Evolutionary conservation across 2,329 filamentous ascomycete species (phyloP).

Genomic region (Chaetomiaceae sp.): DNA sequence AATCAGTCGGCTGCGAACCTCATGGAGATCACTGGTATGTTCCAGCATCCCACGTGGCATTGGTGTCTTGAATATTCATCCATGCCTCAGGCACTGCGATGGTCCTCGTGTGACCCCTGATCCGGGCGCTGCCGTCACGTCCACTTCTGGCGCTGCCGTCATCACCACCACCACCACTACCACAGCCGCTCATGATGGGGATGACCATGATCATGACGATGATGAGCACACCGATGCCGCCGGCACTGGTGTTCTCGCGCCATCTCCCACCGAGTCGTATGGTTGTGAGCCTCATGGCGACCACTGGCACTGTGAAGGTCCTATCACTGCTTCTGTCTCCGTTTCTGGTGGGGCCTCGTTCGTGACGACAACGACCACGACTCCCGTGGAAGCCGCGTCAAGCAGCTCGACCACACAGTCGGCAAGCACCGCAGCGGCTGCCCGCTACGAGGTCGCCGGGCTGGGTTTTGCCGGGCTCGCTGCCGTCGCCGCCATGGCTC

Average conservation of each 20-base stretch:
- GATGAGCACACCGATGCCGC: slow-evolving; percentile 7
- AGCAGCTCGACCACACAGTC: not conserved
- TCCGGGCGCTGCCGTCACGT: not conserved
- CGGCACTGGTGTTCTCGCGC: slow-evolving; percentile 17
- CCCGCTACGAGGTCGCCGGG: slow-evolving; percentile 10
- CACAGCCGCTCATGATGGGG: not conserved
- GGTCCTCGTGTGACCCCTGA: slow-evolving; percentile 16
- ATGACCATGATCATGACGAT: slow-evolving; percentile 13
- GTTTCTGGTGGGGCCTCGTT: not conserved
- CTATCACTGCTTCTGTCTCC: not conserved
- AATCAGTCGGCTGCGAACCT: slow-evolving; percentile 32
- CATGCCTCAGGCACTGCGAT: slow-evolving; percentile 21
- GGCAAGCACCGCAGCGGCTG: slow-evolving; percentile 6
- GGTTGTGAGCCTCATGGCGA: slow-evolving; percentile 26
- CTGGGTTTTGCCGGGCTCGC: slow-evolving; percentile 15
- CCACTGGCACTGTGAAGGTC: slow-evolving; percentile 26
- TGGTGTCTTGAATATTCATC: not conserved
- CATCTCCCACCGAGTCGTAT: slow-evolving; percentile 25
- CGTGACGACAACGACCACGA: not conserved
- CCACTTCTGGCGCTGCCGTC: not conserved
- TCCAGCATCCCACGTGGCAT: not conserved
- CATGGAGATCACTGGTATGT: slow-evolving; percentile 39
- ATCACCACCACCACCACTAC: slow-evolving; percentile 1
- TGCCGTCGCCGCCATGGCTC: slow-evolving; percentile 15
- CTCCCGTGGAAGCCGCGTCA: not conserved